These are phyloP conservation scores for Metschnikowia noctiluminum DNA, from an alignment of 805 yeast genomes.

Conservation along the genomic window DNA sequence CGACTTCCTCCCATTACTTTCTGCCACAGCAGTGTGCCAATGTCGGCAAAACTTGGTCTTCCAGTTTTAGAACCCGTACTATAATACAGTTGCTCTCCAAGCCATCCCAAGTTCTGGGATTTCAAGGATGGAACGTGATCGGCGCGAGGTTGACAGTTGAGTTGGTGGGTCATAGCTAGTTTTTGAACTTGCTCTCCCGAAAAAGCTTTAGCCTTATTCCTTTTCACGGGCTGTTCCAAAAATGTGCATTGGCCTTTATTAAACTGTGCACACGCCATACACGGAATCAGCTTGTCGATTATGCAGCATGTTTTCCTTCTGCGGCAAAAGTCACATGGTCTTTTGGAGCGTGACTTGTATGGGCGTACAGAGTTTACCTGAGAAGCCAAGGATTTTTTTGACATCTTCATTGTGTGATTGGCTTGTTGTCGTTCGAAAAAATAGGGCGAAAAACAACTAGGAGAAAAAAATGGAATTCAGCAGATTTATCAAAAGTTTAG, in stretches of 20 bases:
- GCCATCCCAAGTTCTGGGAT: neutral
- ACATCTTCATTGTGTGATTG: constrained; percentile 7
- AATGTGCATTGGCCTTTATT: constrained; percentile 30
- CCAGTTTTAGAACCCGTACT: neutral
- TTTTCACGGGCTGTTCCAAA: constrained; percentile 56
- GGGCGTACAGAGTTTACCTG: constrained; percentile 25
- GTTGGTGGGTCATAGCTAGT: neutral
- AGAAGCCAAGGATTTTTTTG: constrained; percentile 17
- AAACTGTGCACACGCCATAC: constrained; percentile 29
- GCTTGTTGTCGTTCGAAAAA: neutral
- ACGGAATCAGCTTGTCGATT: constrained; percentile 28
- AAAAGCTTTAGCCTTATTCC: constrained; percentile 29
- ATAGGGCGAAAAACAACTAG: neutral
- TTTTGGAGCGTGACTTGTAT: constrained; percentile 30
- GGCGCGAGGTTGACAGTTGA: neutral
- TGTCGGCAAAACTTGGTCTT: neutral
- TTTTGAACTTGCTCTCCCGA: neutral
- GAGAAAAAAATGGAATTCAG: too few species aligned
- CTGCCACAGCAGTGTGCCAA: constrained; percentile 7
- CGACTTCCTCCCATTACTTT: constrained; percentile 6
- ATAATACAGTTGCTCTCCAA: neutral
- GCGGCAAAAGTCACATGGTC: constrained; percentile 37
- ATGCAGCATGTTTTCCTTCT: constrained; percentile 35
- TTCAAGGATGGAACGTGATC: neutral
- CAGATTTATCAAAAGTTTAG: too few species aligned